Evolutionary conservation across 108 stramenopile species (phyloP).

Genomic region (Aurantiochytrium sp.): DNA sequence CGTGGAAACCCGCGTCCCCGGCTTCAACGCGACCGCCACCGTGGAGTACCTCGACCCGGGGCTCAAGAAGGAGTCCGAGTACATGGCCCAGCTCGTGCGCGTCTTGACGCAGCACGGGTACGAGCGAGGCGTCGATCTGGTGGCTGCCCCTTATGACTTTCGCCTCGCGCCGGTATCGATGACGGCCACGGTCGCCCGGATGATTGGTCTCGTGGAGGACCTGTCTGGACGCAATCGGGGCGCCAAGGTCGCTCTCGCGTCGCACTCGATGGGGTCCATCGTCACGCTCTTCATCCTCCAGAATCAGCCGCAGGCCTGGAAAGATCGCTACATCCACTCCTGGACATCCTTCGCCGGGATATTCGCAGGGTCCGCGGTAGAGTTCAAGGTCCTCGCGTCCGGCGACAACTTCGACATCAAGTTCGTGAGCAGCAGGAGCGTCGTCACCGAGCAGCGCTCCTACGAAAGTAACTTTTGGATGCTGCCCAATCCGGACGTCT

Average conservation of each 20-base stretch:
- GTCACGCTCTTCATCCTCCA: slow-evolving; percentile 28
- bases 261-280: slow-evolving; percentile 37
- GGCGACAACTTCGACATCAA: slow-evolving; percentile 27
- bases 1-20: slow-evolving; percentile 24
- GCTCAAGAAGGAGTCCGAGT: neutral
- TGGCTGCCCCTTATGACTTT: slow-evolving; percentile 27
- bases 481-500: slow-evolving; percentile 4
- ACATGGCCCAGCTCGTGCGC: neutral
- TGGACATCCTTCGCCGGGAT: slow-evolving; percentile 34
- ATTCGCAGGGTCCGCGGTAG: slow-evolving; percentile 30
- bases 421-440: neutral
- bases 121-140: neutral
- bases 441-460: slow-evolving; percentile 33
- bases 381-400: slow-evolving; percentile 21
- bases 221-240: neutral
- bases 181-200: neutral
- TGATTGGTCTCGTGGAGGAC: neutral
- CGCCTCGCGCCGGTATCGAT: neutral
- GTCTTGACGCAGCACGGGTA: neutral
- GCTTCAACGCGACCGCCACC: neutral
- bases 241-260: neutral
- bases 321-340: slow-evolving; percentile 33
- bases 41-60: slow-evolving; percentile 16
- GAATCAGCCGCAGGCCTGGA: slow-evolving; percentile 30
- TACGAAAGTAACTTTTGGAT: slow-evolving; percentile 41